A percentile compares a stretch with the other conserved stretches of the same genome.
Evolutionary conservation across 177 flowering plant species (phyloP).

Genomic region (Vitis hybrid): DNA sequence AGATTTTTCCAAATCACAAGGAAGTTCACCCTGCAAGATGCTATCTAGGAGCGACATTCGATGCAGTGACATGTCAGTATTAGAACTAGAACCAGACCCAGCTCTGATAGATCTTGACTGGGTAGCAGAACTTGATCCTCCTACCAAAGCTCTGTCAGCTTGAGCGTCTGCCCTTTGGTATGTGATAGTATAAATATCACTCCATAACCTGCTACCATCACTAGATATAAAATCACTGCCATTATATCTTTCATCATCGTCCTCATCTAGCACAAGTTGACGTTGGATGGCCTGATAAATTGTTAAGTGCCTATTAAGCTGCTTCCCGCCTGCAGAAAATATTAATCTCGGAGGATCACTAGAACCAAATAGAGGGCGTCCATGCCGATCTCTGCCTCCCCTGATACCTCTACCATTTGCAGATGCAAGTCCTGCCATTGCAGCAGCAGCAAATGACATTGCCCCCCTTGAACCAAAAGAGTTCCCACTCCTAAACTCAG

Average conservation of each 20-base stretch:
- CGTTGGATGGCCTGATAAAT: slow-evolving; percentile 94
- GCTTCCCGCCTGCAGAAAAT: slow-evolving; percentile 84
- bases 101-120: slow-evolving; percentile 58
- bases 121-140: slow-evolving; percentile 38
- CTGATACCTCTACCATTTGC: slow-evolving; percentile 71
- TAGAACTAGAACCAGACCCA: slow-evolving; percentile 45
- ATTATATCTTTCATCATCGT: slow-evolving; percentile 71
- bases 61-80: slow-evolving; percentile 43
- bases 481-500: slow-evolving; percentile 61
- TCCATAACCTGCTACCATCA: slow-evolving; percentile 88
- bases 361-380: slow-evolving; percentile 55
- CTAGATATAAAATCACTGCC: slow-evolving; percentile 67
- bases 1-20: slow-evolving; percentile 88
- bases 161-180: slow-evolving; percentile 82
- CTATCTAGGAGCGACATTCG: slow-evolving; percentile 78
- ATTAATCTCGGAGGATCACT: slow-evolving; percentile 73
- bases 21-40: slow-evolving; percentile 87
- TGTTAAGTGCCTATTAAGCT: slow-evolving; percentile 79
- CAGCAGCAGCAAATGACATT: slow-evolving; percentile 97
- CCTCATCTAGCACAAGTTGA: slow-evolving; percentile 86
- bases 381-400: slow-evolving; percentile 82
- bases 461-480: slow-evolving; percentile 82
- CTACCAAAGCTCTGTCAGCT: slow-evolving; percentile 46
- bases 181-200: slow-evolving; percentile 82
- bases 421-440: slow-evolving; percentile 92